These are phyloP conservation scores for Onygena corvina DNA, from an alignment of 2,329 filamentous ascomycete species.

Conservation along the genomic window DNA sequence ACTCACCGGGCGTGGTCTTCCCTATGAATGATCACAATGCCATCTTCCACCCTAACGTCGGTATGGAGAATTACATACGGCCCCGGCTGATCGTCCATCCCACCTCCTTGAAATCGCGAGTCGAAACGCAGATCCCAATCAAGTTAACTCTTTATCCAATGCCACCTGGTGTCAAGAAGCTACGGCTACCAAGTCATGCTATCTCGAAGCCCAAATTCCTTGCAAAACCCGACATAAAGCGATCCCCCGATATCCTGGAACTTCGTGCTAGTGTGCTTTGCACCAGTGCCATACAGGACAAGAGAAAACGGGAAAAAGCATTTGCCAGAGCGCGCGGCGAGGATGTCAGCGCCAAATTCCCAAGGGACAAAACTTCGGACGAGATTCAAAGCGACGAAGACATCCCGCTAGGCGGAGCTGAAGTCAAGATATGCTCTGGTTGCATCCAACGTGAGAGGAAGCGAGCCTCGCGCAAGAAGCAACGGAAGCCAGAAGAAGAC, in stretches of 20 bases:
- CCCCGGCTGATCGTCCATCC: conserved; percentile 49
- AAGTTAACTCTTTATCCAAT: conserved; percentile 65
- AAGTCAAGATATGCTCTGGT: conserved; percentile 81
- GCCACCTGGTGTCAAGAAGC: conserved; percentile 60
- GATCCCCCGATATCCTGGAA: conserved; percentile 62
- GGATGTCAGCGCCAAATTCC: conserved; percentile 30
- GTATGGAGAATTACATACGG: conserved; percentile 25
- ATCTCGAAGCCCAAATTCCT: conserved; percentile 91
- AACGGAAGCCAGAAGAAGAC: conserved; percentile 86
- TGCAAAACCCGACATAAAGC: conserved; percentile 52
- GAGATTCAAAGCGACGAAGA: conserved; percentile 52
- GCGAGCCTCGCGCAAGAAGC: conserved; percentile 80
- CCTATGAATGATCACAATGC: conserved; percentile 19
- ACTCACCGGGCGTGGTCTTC: conserved; percentile 12
- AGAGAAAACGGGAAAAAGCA: conserved; percentile 54
- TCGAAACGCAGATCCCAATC: conserved; percentile 92
- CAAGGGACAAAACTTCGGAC: conserved; percentile 32
- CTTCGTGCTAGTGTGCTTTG: conserved; percentile 74
- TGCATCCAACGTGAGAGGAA: conserved; percentile 89
- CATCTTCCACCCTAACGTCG: conserved; percentile 20
- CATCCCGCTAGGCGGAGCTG: conserved; percentile 75
- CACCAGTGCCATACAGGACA: conserved; percentile 77
- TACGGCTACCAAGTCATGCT: conserved; percentile 78
- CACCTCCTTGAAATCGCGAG: conserved; percentile 70
- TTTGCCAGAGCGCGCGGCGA: conserved; percentile 45